Percentiles rank a stretch among this genome's conserved stretches.
Conservation (phyloP, 1,139 yeast species). For the Pichia norvegensis region DNA sequence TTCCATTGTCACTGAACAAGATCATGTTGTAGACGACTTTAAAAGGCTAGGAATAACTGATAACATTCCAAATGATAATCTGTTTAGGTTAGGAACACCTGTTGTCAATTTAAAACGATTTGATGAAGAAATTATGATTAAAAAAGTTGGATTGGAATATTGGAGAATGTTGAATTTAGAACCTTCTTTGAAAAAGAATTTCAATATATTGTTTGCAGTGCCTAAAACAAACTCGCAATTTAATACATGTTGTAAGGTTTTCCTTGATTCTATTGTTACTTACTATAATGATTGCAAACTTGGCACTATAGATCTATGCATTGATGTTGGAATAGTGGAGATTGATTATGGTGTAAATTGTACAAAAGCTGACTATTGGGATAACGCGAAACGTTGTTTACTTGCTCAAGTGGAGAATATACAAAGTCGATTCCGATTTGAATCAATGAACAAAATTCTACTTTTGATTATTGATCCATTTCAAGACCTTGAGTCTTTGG, state of each 20-base stretch:
- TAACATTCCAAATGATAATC: conserved; percentile 13
- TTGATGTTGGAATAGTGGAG: conserved; percentile 19
- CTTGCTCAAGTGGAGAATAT: conserved; percentile 29
- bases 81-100: conserved; percentile 31
- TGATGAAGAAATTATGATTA: conserved; percentile 28
- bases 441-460: conserved; percentile 37
- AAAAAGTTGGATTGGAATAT: conserved; percentile 33
- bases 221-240: conserved; percentile 23
- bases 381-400: conserved; percentile 24
- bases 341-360: conserved; percentile 13
- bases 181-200: conserved; percentile 46
- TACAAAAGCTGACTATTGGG: conserved; percentile 35
- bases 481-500: conserved; percentile 37
- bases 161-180: conserved; percentile 53
- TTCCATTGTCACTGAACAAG: not conserved
- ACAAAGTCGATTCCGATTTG: conserved; percentile 29
- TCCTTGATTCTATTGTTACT: conserved; percentile 35
- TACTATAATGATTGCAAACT: conserved; percentile 42
- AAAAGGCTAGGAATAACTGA: conserved; percentile 1
- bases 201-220: conserved; percentile 44
- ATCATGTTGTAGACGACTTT: conserved; percentile 10
- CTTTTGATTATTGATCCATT: conserved; percentile 42
- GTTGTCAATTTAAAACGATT: conserved; percentile 28
- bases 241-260: conserved; percentile 27
- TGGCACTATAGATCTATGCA: conserved; percentile 31